Evolutionary conservation across 2,329 filamentous ascomycete species (phyloP).

Genomic region (Aspergillus neoniger): DNA sequence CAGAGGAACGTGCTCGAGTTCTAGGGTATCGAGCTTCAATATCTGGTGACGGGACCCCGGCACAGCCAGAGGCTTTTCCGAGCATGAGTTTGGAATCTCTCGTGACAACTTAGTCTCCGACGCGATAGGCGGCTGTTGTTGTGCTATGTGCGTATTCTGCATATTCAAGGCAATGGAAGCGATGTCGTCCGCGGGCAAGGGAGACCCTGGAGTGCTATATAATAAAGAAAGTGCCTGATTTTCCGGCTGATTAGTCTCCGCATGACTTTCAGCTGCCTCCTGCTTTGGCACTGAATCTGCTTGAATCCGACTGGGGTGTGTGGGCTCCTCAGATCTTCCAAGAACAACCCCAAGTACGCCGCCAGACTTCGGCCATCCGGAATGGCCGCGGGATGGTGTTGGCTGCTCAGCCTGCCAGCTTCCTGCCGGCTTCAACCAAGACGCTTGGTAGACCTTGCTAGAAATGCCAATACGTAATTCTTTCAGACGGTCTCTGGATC

Average conservation of each 20-base stretch:
- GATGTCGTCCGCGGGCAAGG: not conserved
- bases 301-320: not conserved
- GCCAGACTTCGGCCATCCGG: slow-evolving; percentile 35
- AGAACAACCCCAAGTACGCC: slow-evolving; percentile 38
- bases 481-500: slow-evolving; percentile 65
- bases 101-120: slow-evolving; percentile 5
- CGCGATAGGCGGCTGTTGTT: not conserved
- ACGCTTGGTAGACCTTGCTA: slow-evolving; percentile 29
- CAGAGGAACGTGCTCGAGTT: slow-evolving; percentile 74
- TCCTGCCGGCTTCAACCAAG: slow-evolving; percentile 33
- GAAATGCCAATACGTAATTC: slow-evolving; percentile 76
- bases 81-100: slow-evolving; percentile 8
- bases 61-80: not conserved
- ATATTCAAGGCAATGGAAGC: not conserved
- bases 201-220: not conserved
- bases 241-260: not conserved
- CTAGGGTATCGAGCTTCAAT: slow-evolving; percentile 68
- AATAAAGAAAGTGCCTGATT: not conserved
- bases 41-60: slow-evolving; percentile 19
- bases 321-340: slow-evolving; percentile 11
- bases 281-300: slow-evolving; percentile 7
- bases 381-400: slow-evolving; percentile 7
- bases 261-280: not conserved
- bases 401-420: slow-evolving; percentile 19
- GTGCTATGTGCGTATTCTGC: not conserved